These are phyloP conservation scores for Metarhizium brunneum DNA, from an alignment of 2,329 filamentous ascomycete genomes.

Conservation along the genomic window DNA sequence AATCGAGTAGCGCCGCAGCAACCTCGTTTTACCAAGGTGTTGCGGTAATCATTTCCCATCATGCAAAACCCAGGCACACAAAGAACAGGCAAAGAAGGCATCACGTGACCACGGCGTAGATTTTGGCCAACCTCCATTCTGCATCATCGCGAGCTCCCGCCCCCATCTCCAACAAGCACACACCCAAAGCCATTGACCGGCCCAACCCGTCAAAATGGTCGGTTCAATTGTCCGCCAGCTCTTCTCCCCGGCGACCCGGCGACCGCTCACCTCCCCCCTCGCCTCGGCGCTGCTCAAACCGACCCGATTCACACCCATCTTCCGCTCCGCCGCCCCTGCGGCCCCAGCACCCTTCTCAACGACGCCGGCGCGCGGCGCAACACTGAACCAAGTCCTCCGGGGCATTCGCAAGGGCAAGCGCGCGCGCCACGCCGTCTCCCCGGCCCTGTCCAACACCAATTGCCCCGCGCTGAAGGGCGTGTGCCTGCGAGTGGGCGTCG, in stretches of 20 bases:
- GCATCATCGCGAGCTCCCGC: not conserved
- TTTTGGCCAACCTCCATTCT: not conserved
- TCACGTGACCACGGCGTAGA: too few species aligned
- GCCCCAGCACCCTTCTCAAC: constrained; percentile 38
- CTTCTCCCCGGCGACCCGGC: constrained; percentile 22
- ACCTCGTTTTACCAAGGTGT: too few species aligned
- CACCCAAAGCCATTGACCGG: not conserved
- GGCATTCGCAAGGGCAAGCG: constrained; percentile 73
- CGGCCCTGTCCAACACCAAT: constrained; percentile 60
- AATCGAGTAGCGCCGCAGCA: too few species aligned
- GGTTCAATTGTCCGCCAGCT: constrained; percentile 25
- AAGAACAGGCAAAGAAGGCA: too few species aligned
- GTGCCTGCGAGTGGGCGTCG: constrained; percentile 86
- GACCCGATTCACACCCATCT: not conserved
- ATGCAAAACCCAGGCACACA: too few species aligned
- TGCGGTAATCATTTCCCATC: too few species aligned
- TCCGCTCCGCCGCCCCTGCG: constrained; percentile 17
- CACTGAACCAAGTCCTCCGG: constrained; percentile 64
- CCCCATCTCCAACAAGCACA: not conserved
- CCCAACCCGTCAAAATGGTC: constrained; percentile 18
- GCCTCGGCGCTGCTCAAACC: constrained; percentile 8
- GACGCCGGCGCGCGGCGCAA: constrained; percentile 48
- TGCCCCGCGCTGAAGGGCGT: constrained; percentile 89
- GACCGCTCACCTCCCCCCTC: constrained; percentile 13
- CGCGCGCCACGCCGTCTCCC: constrained; percentile 79